Evolutionary conservation across 2,329 filamentous ascomycete species (phyloP).

Genomic region (Ophiocordyceps camponoti-leonardi): DNA sequence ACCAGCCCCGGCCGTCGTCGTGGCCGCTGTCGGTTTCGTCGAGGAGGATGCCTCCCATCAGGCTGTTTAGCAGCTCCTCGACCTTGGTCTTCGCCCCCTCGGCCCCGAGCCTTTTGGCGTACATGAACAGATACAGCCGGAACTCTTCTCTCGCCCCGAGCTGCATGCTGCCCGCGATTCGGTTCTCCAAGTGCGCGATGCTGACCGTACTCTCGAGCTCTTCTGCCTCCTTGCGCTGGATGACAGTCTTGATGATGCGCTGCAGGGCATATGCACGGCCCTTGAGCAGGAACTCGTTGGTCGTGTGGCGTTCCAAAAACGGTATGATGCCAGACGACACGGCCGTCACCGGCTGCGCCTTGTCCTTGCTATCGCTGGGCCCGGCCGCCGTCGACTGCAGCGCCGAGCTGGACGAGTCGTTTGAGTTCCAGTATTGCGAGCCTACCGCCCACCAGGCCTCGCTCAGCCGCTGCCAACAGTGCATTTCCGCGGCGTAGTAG

Average conservation of each 20-base stretch:
- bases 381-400: conserved; percentile 56
- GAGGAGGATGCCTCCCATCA: conserved; percentile 54
- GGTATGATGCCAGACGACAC: conserved; percentile 88
- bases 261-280: conserved; percentile 85
- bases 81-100: conserved; percentile 80
- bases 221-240: conserved; percentile 83
- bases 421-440: conserved; percentile 98
- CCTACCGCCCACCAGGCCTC: conserved; percentile 97
- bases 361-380: conserved; percentile 25
- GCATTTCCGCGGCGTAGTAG: conserved; percentile 72
- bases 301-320: conserved; percentile 84
- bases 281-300: conserved; percentile 78
- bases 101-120: conserved; percentile 83
- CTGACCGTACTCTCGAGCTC: conserved; percentile 81
- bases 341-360: conserved; percentile 27
- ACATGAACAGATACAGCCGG: conserved; percentile 91
- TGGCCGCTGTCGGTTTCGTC: conserved; percentile 32
- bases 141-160: conserved; percentile 84
- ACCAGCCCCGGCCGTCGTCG: conserved; percentile 40
- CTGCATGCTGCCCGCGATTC: conserved; percentile 74
- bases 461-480: conserved; percentile 84
- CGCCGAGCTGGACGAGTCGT: conserved; percentile 73
- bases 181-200: conserved; percentile 88
- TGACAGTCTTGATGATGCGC: conserved; percentile 72
- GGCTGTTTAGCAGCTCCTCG: conserved; percentile 70